Evolutionary conservation across 106 monocot genomes (phyloP).

Genomic region (Amphibolis antarctica): DNA sequence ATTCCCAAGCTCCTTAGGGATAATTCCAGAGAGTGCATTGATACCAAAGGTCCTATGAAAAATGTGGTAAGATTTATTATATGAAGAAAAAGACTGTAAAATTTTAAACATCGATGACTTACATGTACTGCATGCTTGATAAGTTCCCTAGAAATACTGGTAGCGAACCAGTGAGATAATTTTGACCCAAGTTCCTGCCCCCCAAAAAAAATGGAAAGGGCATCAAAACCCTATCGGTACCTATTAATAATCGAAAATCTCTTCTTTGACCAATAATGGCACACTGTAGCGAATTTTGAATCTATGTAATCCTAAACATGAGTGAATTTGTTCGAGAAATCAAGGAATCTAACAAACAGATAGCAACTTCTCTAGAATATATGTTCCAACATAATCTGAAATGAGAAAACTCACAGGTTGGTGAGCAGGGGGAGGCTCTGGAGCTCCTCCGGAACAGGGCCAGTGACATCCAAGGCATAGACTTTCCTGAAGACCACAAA

Average conservation of each 20-base stretch:
- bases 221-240: background rate
- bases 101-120: background rate
- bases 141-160: conserved; percentile 5
- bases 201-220: background rate
- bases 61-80: background rate
- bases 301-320: background rate
- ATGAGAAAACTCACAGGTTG: background rate
- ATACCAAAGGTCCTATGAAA: background rate
- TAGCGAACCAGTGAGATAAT: background rate
- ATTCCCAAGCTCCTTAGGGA: conserved; percentile 3
- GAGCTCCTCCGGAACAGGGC: background rate
- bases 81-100: background rate
- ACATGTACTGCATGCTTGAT: background rate
- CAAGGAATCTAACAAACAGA: background rate
- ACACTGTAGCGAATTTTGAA: too few species aligned
- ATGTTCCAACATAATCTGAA: background rate
- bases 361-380: background rate
- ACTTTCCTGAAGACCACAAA: background rate
- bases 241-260: background rate
- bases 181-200: background rate
- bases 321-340: background rate
- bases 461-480: background rate
- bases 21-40: conserved; percentile 1
- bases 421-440: background rate
- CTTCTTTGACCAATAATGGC: background rate